Evolutionary conservation across 2,329 filamentous ascomycete genomes (phyloP).

Genomic region (Sarocladium oryzae): DNA sequence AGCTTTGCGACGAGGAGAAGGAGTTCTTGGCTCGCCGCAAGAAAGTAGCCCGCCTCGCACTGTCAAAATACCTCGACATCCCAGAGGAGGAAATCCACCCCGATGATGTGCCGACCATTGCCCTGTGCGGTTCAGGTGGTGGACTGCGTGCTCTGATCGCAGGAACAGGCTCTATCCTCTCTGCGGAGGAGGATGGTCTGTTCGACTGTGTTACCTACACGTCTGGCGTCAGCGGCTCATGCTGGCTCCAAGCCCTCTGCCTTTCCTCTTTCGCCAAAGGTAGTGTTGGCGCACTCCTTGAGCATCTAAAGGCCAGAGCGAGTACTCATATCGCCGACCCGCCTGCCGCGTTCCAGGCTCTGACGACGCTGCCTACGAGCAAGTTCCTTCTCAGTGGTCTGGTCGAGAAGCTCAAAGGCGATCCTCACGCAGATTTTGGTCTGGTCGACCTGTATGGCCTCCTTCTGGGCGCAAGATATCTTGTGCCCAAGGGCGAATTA

Average conservation of each 20-base stretch:
- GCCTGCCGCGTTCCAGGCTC: conserved; percentile 69
- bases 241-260: conserved; percentile 88
- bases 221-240: conserved; percentile 90
- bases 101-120: conserved; percentile 88
- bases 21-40: conserved; percentile 65
- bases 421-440: conserved; percentile 65
- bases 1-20: conserved; percentile 79
- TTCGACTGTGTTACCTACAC: conserved; percentile 95
- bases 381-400: conserved; percentile 83
- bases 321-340: conserved; percentile 90
- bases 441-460: conserved; percentile 91
- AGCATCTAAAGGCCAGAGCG: conserved; percentile 80
- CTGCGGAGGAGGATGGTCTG: conserved; percentile 76
- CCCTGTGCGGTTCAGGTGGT: conserved; percentile 89
- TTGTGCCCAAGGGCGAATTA: conserved; percentile 74
- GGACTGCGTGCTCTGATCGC: conserved; percentile 86
- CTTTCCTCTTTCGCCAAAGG: conserved; percentile 64
- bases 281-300: conserved; percentile 62
- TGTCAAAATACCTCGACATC: conserved; percentile 77
- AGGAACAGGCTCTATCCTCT: conserved; percentile 79
- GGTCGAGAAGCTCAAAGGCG: conserved; percentile 85
- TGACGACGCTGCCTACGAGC: conserved; percentile 87
- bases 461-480: conserved; percentile 72
- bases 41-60: conserved; percentile 59
- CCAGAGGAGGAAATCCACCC: conserved; percentile 77